phyloP scores from a whole-genome alignment of 176 grass and related monocot genomes.

The Raddia guianensis region DNA sequence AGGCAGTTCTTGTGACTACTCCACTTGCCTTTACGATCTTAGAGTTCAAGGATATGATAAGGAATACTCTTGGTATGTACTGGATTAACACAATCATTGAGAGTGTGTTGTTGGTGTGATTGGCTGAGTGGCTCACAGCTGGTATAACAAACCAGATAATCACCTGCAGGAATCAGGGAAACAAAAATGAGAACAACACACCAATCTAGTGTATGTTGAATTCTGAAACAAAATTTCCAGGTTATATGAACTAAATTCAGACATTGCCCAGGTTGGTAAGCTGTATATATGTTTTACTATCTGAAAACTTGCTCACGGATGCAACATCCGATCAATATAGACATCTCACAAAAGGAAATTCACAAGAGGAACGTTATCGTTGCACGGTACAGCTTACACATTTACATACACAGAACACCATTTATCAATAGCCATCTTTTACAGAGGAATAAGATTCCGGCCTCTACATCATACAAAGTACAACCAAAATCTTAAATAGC shows the following conservation, averaged over 20 bases:
- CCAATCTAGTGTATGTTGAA: background rate
- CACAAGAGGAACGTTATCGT: no score
- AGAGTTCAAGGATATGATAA: constrained; percentile 76
- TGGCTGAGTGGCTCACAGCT: constrained; percentile 64
- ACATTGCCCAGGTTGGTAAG: background rate
- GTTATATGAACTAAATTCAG: background rate
- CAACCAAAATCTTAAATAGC: background rate
- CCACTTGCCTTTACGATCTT: constrained; percentile 87
- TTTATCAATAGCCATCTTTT: no score
- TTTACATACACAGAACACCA: no score
- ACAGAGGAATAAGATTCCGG: no score
- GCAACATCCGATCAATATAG: background rate
- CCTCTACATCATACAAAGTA: no score
- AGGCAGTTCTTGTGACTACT: constrained; percentile 80
- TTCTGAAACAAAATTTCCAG: background rate
- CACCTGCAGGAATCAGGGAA: constrained; percentile 54
- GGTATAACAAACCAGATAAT: constrained; percentile 92
- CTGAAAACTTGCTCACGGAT: background rate
- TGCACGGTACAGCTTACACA: no score
- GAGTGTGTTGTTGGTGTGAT: constrained; percentile 84
- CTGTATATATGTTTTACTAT: background rate
- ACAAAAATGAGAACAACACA: background rate
- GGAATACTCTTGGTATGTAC: constrained; percentile 80
- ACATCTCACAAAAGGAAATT: background rate
- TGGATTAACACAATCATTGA: constrained; percentile 87